Percentiles rank a stretch among this genome's conserved stretches.
Evolutionary conservation across 192 early-diverging fungal species (phyloP).

Genomic region (Podila epigama): DNA sequence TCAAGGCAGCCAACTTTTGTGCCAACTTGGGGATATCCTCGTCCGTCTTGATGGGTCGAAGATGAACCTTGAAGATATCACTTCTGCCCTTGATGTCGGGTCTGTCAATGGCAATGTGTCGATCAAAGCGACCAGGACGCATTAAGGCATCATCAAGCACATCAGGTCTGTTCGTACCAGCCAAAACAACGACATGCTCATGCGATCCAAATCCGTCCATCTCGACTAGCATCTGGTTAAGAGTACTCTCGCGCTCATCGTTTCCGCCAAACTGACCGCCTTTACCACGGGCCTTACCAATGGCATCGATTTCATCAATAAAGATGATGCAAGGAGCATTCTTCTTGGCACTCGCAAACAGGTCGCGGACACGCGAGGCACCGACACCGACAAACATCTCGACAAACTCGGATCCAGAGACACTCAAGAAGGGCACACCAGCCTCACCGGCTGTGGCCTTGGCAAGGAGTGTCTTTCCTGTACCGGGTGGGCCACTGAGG

Average conservation of each 20-base stretch:
- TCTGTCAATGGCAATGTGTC: constrained; percentile 96
- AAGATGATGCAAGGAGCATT: constrained; percentile 99
- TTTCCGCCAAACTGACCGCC: constrained; percentile 91
- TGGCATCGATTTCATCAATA: constrained; percentile 99
- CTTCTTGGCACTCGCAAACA: constrained; percentile 98
- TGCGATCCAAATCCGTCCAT: constrained; percentile 97
- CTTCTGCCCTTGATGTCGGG: constrained; percentile 97
- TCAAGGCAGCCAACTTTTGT: constrained; percentile 91
- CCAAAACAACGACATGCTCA: constrained; percentile 95
- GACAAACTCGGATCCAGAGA: constrained; percentile 99
- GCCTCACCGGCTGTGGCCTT: constrained; percentile 99
- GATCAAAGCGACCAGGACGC: constrained; percentile 98
- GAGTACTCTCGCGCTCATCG: constrained; percentile 98
- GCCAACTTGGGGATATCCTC: constrained; percentile 83
- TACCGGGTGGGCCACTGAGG: constrained; percentile 92
- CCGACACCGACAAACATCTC: constrained; percentile 99
- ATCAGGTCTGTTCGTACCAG: constrained; percentile 98
- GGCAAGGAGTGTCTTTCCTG: constrained; percentile 97
- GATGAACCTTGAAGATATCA: constrained; percentile 96
- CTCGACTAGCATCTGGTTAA: constrained; percentile 99
- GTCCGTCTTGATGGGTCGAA: constrained; percentile 90
- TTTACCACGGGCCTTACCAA: constrained; percentile 96
- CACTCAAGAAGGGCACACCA: constrained; percentile 95
- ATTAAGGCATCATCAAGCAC: constrained; percentile 97
- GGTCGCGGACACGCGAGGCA: constrained; percentile 89